Percentiles rank a stretch among this genome's conserved stretches.
phyloP scores from a whole-genome alignment of 257 asterid species.

The Solanum pimpinellifolium region DNA sequence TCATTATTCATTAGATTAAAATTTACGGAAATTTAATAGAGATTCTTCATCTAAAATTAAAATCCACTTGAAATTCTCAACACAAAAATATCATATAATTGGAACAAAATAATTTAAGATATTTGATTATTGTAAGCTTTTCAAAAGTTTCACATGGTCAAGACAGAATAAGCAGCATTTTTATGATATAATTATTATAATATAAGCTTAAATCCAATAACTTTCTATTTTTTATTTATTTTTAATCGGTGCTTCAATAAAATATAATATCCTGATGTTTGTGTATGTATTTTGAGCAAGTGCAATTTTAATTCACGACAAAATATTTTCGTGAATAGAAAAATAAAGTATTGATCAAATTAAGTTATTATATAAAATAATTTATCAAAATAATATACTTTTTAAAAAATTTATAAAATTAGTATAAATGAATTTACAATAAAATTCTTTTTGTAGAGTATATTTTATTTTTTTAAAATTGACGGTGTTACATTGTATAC shows the following conservation, averaged over 20 bases:
- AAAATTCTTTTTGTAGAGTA: no score
- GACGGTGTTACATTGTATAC: no score
- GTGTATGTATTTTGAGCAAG: neutral
- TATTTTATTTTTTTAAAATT: no score
- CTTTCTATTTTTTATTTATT: neutral
- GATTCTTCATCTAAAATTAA: neutral
- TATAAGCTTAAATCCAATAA: neutral
- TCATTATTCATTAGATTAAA: neutral
- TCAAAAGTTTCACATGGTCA: neutral
- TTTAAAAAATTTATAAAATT: no score
- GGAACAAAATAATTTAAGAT: neutral
- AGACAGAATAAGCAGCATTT: neutral
- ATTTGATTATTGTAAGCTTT: neutral
- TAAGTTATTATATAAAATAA: no score
- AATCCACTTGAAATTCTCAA: neutral
- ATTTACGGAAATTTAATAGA: neutral
- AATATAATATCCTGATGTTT: neutral
- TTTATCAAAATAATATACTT: no score
- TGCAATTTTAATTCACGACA: neutral
- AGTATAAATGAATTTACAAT: no score
- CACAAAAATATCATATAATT: neutral
- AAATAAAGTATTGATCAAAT: rapidly evolving
- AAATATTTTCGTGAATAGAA: neutral
- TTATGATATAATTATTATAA: neutral
- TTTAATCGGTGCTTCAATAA: neutral